These are phyloP conservation scores for Volvariella surrecta DNA, from an alignment of 1,284 basidiomycete genomes.

Conservation along the genomic window DNA sequence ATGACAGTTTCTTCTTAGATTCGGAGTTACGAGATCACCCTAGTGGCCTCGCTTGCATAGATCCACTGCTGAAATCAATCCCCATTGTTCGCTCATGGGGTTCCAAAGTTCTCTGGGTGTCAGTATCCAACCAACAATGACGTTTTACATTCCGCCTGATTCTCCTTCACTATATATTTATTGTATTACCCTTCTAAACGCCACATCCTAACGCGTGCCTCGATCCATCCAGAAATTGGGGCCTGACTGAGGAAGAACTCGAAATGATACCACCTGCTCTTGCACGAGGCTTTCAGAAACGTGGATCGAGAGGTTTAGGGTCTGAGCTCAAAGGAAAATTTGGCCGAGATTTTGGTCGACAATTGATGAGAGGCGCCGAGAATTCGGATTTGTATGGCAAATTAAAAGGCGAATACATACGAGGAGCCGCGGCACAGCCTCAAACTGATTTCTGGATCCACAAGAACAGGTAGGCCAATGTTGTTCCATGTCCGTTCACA, in stretches of 20 bases:
- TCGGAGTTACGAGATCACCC: slow-evolving; percentile 49
- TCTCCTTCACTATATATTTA: no score
- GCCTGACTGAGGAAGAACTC: slow-evolving; percentile 54
- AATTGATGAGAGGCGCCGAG: slow-evolving; percentile 50
- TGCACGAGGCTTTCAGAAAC: slow-evolving; percentile 39
- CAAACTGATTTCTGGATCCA: slow-evolving; percentile 67
- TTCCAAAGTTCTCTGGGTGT: slow-evolving; percentile 62
- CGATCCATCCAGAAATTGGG: slow-evolving; percentile 48
- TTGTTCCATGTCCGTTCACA: no score
- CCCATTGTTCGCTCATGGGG: slow-evolving; percentile 42
- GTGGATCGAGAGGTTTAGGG: slow-evolving; percentile 46
- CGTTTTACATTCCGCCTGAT: not conserved
- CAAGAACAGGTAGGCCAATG: slow-evolving; percentile 47
- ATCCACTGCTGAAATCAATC: slow-evolving; percentile 42
- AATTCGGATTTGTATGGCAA: slow-evolving; percentile 52
- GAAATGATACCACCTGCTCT: slow-evolving; percentile 54
- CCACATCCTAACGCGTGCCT: not conserved
- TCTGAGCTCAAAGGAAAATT: slow-evolving; percentile 43
- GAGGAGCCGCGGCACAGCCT: slow-evolving; percentile 35
- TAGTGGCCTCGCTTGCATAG: slow-evolving; percentile 48
- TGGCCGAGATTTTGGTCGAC: slow-evolving; percentile 34
- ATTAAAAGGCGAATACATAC: slow-evolving; percentile 44
- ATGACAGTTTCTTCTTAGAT: slow-evolving; percentile 53
- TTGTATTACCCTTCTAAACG: not conserved
- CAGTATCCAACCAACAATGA: slow-evolving; percentile 14